Evolutionary conservation across 345 rosid genomes (phyloP).

Genomic region (Gossypium arboreum): DNA sequence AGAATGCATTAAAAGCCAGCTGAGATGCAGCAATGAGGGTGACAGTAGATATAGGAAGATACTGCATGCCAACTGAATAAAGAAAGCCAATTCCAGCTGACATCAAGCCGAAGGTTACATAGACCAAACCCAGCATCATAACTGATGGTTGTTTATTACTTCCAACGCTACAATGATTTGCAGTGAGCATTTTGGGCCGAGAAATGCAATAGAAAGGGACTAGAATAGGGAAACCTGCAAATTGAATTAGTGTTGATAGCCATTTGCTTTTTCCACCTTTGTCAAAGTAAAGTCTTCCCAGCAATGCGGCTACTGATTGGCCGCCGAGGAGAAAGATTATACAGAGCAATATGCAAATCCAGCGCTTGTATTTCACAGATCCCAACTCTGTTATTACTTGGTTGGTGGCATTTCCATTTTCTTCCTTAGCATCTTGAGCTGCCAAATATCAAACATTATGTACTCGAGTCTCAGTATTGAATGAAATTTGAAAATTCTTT

Average conservation of each 20-base stretch:
- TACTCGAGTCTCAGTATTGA: background rate
- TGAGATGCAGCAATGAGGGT: constrained; percentile 51
- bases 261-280: constrained; percentile 48
- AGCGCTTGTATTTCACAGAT: background rate
- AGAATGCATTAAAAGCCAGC: constrained; percentile 43
- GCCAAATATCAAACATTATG: background rate
- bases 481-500: background rate
- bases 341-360: background rate
- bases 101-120: constrained; percentile 33
- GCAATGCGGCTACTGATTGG: constrained; percentile 7
- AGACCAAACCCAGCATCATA: constrained; percentile 16
- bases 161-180: background rate
- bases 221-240: constrained; percentile 1
- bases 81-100: constrained; percentile 20
- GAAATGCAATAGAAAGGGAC: background rate
- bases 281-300: constrained; percentile 39
- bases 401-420: background rate
- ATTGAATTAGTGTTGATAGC: constrained; percentile 25
- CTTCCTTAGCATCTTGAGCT: constrained; percentile 5
- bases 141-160: background rate
- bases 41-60: constrained; percentile 11
- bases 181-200: background rate
- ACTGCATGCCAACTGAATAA: constrained; percentile 32
- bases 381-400: background rate
- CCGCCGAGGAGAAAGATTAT: background rate